Evolutionary conservation across 2,329 filamentous ascomycete species (phyloP), one percentile per base, ranked within the genome.

Genomic region (Zelopaecilomyces penicillatus): DNA sequence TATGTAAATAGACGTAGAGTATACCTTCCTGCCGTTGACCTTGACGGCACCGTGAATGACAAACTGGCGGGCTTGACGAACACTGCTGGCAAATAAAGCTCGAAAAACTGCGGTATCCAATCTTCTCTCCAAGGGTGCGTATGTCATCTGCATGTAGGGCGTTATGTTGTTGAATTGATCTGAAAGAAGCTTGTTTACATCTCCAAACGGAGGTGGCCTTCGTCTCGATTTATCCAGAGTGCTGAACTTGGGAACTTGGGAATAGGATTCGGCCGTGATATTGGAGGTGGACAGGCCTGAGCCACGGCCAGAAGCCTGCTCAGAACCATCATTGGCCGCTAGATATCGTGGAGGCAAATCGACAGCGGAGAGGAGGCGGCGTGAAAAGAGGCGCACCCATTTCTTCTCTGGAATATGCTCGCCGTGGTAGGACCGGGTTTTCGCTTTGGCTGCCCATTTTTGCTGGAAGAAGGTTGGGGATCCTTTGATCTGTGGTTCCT

Each of bases 71-170:
- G 94, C 94, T 67, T 98, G 93, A 54, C 90, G 78, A 32, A 87
- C 80, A 66, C 89, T 96, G 66, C 88, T 95, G 36, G 93, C 90
- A 66, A 98, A 98, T 65, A 98, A 67, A 33, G 93, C 85, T 41
- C 93, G 77, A 73, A 94, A 97, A 50, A 98, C 82, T 55, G 93
- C 90, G n/a, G 89, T 89, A 61, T 98, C 93, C 49, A 98, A 68
- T 57, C 93, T 79, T 63, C 93, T 76, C 69, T 98, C 93, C 60
- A 94, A 72, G 5, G 93, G 93, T 47, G 87, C 87, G 69, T 87
- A 98, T 3, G 85, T 83, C 91, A 97, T 97, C 61, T 91, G 83
- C 83, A 95, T 94, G 62, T 95, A 97, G 6, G 93, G 93, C 30
- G 85, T 94, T 60, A 73, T 73, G 33, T 67, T 50, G 34, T 55